Evolutionary conservation across 768 basidiomycete species (phyloP).

Genomic region (Pisolithus tinctorius): DNA sequence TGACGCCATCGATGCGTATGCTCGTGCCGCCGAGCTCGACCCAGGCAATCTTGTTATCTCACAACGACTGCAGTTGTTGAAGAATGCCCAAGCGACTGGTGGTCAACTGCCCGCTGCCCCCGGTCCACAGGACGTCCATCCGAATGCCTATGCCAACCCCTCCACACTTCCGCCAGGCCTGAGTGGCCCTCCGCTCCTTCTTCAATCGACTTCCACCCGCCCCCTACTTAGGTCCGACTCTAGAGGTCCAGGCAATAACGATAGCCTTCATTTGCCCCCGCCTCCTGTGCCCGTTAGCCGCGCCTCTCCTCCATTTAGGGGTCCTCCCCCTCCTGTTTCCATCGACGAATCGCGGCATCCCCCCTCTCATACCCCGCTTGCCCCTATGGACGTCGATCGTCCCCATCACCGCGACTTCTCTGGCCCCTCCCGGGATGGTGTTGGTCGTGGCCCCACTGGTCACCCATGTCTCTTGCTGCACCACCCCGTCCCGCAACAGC

Average conservation of each 20-base stretch:
- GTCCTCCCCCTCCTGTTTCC: constrained; percentile 76
- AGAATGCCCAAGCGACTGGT: constrained; percentile 71
- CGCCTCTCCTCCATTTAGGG: constrained; percentile 72
- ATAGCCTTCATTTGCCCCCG: constrained; percentile 46
- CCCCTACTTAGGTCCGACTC: constrained; percentile 64
- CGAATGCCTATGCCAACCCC: constrained; percentile 84
- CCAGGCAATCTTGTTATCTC: constrained; percentile 78
- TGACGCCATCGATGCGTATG: constrained; percentile 98
- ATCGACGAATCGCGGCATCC: constrained; percentile 69
- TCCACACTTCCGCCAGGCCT: constrained; percentile 66
- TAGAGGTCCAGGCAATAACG: constrained; percentile 41
- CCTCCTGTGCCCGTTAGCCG: constrained; percentile 46
- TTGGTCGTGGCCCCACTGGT: constrained; percentile 46
- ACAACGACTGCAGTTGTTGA: constrained; percentile 70
- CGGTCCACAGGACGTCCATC: constrained; percentile 92
- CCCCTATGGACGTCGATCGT: constrained; percentile 71
- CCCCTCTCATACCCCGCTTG: constrained; percentile 62
- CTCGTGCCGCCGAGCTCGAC: constrained; percentile 90
- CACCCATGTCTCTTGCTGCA: constrained; percentile 57
- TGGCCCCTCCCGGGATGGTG: constrained; percentile 36
- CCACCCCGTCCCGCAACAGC: constrained; percentile 59
- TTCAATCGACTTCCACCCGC: constrained; percentile 39
- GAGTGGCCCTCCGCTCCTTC: constrained; percentile 57
- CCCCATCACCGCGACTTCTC: constrained; percentile 54
- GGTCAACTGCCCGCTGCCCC: constrained; percentile 79